Percentiles rank a stretch among this genome's conserved stretches.
Conservation (phyloP, 805 yeast species). For the Candida qinlingensis region DNA sequence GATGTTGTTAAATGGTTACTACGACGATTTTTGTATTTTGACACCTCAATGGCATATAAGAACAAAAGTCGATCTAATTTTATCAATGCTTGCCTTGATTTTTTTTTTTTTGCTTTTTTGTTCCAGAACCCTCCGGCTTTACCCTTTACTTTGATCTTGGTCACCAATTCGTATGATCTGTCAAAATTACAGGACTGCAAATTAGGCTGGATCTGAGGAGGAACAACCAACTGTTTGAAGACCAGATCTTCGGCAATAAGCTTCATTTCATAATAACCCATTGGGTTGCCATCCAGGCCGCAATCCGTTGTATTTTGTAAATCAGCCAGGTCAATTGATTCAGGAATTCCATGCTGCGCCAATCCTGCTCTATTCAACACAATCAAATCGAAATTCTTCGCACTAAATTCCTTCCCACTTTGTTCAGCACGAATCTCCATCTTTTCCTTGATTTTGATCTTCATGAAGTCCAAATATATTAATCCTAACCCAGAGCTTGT, state of each 20-base stretch:
- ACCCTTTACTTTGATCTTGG: not conserved
- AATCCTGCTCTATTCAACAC: not conserved
- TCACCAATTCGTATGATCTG: not conserved
- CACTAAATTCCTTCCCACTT: not conserved
- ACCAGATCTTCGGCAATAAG: not conserved
- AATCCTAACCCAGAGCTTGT: not conserved
- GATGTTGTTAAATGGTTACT: too few relatives aligned
- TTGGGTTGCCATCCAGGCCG: not conserved
- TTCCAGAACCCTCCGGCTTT: not conserved
- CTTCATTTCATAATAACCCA: not conserved
- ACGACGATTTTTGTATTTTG: too few relatives aligned
- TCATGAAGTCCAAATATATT: not conserved
- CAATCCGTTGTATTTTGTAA: not conserved
- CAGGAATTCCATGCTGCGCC: not conserved
- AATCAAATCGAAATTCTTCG: not conserved
- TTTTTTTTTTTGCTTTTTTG: too few relatives aligned
- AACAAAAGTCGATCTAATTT: too few relatives aligned
- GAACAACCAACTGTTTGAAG: not conserved
- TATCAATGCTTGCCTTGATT: too few relatives aligned
- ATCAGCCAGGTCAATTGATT: not conserved
- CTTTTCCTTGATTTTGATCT: not conserved
- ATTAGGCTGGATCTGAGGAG: not conserved
- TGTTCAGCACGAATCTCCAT: not conserved
- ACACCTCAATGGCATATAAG: too few relatives aligned
- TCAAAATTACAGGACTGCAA: not conserved